A percentile compares a stretch with the other conserved stretches of the same genome.
Evolutionary conservation across 2,329 filamentous ascomycete genomes (phyloP).

Genomic region (Monosporascus sp.): DNA sequence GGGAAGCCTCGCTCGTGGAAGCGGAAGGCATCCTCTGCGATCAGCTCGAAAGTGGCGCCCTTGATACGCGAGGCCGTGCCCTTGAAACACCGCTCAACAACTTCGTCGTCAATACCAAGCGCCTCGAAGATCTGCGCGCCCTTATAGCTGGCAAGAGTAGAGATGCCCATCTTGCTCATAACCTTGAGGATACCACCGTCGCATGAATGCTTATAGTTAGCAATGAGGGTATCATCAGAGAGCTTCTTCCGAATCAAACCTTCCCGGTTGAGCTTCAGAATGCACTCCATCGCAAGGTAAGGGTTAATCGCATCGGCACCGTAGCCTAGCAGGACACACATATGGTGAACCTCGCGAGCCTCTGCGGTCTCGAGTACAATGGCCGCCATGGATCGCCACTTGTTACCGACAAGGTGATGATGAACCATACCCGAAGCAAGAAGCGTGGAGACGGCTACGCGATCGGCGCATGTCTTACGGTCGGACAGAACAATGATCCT

Average conservation of each 20-base stretch:
- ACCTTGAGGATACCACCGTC: slow-evolving; percentile 97
- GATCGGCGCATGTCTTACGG: slow-evolving; percentile 74
- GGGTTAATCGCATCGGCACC: slow-evolving; percentile 93
- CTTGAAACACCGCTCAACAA: slow-evolving; percentile 91
- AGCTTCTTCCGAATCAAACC: slow-evolving; percentile 88
- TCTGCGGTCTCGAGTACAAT: slow-evolving; percentile 89
- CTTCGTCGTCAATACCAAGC: slow-evolving; percentile 83
- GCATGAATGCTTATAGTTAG: slow-evolving; percentile 95
- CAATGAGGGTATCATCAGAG: slow-evolving; percentile 73
- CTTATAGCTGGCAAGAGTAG: slow-evolving; percentile 93
- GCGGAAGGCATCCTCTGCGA: slow-evolving; percentile 89
- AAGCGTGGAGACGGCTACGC: slow-evolving; percentile 79
- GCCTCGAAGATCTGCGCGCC: slow-evolving; percentile 97
- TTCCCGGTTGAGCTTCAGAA: slow-evolving; percentile 93
- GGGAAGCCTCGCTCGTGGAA: slow-evolving; percentile 94
- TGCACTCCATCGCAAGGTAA: slow-evolving; percentile 93
- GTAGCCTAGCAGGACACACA: slow-evolving; percentile 96
- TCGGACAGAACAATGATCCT: slow-evolving; percentile 87
- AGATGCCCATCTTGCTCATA: slow-evolving; percentile 99
- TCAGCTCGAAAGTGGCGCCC: slow-evolving; percentile 87
- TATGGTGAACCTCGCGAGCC: slow-evolving; percentile 95
- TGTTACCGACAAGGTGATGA: slow-evolving; percentile 91
- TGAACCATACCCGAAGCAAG: slow-evolving; percentile 91
- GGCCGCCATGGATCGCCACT: slow-evolving; percentile 86
- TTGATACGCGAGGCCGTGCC: slow-evolving; percentile 92